Conservation (phyloP, 352 stramenopile genomes). For the Aphanomyces invadans region DNA sequence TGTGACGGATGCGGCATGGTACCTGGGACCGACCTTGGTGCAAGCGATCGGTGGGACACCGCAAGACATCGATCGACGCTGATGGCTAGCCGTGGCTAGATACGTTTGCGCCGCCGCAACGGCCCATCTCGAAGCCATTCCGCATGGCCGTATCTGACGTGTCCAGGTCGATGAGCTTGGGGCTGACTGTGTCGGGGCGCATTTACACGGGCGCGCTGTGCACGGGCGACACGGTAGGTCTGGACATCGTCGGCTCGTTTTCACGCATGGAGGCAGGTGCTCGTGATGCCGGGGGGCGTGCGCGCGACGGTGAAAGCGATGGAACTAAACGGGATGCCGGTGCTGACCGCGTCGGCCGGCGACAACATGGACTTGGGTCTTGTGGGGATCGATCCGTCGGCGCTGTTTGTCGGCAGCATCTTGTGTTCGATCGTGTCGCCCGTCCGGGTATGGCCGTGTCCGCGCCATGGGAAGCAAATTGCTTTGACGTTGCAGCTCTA, state of each 20-base stretch:
- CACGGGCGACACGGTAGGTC: conserved; percentile 55
- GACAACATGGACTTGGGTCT: conserved; percentile 77
- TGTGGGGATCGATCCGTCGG: conserved; percentile 53
- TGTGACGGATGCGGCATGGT: conserved; percentile 57
- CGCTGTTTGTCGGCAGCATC: conserved; percentile 55
- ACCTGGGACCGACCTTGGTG: conserved; percentile 66
- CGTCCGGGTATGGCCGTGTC: conserved; percentile 44
- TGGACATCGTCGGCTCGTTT: neutral
- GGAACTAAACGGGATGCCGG: conserved; percentile 58
- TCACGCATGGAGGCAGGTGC: conserved; percentile 30
- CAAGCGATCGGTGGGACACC: conserved; percentile 68
- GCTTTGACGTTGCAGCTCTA: too few relatives aligned
- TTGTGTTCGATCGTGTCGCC: conserved; percentile 74
- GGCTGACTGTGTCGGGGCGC: conserved; percentile 73
- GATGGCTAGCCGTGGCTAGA: conserved; percentile 30
- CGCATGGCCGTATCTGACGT: conserved; percentile 81
- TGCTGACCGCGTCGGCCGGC: conserved; percentile 55
- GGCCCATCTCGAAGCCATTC: conserved; percentile 76
- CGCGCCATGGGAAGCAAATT: too few relatives aligned
- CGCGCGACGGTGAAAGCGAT: conserved; percentile 55
- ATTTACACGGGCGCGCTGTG: conserved; percentile 69
- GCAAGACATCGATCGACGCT: too few relatives aligned
- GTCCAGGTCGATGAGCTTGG: conserved; percentile 77
- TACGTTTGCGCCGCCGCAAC: conserved; percentile 58
- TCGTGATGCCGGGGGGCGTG: conserved; percentile 53